Evolutionary conservation across 805 yeast species (phyloP), one percentile per base, ranked within the genome.

Genomic region (Cyberlindnera bimundalis): DNA sequence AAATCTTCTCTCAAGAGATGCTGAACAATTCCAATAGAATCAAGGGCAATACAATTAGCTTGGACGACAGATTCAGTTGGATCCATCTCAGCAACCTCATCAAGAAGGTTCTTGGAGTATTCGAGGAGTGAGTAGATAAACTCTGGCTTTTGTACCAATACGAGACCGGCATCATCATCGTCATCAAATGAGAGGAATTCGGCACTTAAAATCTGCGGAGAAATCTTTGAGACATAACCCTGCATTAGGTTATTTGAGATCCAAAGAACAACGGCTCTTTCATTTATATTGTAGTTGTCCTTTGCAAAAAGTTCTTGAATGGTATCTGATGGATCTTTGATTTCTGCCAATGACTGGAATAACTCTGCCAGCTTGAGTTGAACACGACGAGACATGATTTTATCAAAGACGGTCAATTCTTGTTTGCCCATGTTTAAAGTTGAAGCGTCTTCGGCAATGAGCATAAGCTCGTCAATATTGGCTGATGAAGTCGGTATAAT

Each of bases 41-140:
- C 71, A 5, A 79, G 45, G 0, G 81, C 69, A 11, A 73, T 62
- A 3, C 65, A 56, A 19, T 40, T 43, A 1, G 47, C 51, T 34
- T 43, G 41, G 35, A 52, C 43, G 42, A 46, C 23, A 15, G 35
- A 18, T 21, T 43, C 26, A 29, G 34, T 29, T 30, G 31, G 23
- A 14, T 43, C 50, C 38, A 42, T 30, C 25, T 48, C 59, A 6
- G 68, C 52, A 2, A 62, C 40, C 4, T 61, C 60, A 27, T 69
- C 71, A 4, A 76, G 53, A 3, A 76, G 39, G 1, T 64, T 67
- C 41, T 68, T 73, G 0, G 81, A 67, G 36, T 50, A 56, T 24
- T 68, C 73, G 15, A 72, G 40, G 1, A 68, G 33, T 2, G 48
- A 43, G 35, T 58, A 66, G 3, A 61, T 53, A 8, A 58, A 50